phyloP scores from a whole-genome alignment of 495 filamentous ascomycete species.

The Massariosphaeria phaeospora region DNA sequence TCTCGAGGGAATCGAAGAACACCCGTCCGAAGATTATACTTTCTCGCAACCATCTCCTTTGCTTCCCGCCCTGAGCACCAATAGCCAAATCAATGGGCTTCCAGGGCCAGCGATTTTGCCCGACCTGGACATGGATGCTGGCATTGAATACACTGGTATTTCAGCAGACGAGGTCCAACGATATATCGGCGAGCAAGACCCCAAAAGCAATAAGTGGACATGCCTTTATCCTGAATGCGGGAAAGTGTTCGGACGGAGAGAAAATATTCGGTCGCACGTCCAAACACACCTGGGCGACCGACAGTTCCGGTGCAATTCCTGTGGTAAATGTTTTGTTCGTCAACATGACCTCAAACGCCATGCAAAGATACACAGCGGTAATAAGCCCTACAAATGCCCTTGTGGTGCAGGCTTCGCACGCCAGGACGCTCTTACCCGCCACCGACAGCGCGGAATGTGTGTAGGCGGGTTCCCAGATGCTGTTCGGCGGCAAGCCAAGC shows the following conservation, averaged over 20 bases:
- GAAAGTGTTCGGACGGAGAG: constrained; percentile 84
- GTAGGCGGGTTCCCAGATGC: constrained; percentile 66
- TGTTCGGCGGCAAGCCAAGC: constrained; percentile 36
- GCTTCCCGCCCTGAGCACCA: constrained; percentile 1
- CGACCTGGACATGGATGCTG: constrained; percentile 41
- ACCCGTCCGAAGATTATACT: constrained; percentile 10
- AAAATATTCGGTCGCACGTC: constrained; percentile 96
- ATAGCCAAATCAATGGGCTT: background rate
- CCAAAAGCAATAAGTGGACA: constrained; percentile 72
- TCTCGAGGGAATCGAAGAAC: constrained; percentile 27
- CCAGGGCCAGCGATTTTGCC: constrained; percentile 43
- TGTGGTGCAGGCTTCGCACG: constrained; percentile 89
- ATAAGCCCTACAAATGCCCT: constrained; percentile 85
- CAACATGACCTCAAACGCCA: constrained; percentile 97
- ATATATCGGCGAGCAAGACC: constrained; percentile 76
- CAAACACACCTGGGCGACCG: constrained; percentile 95
- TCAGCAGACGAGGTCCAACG: constrained; percentile 78
- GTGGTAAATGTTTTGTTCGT: constrained; percentile 89
- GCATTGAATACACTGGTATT: constrained; percentile 65
- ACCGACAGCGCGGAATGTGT: constrained; percentile 92
- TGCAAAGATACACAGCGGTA: constrained; percentile 88
- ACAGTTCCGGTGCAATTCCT: constrained; percentile 83
- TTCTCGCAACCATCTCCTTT: constrained; percentile 21
- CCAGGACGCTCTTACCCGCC: constrained; percentile 89
- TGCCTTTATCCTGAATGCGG: constrained; percentile 77